These are phyloP conservation scores for Asterochloris sp. DNA, from an alignment of 139 green algal species.

Conservation along the genomic window DNA sequence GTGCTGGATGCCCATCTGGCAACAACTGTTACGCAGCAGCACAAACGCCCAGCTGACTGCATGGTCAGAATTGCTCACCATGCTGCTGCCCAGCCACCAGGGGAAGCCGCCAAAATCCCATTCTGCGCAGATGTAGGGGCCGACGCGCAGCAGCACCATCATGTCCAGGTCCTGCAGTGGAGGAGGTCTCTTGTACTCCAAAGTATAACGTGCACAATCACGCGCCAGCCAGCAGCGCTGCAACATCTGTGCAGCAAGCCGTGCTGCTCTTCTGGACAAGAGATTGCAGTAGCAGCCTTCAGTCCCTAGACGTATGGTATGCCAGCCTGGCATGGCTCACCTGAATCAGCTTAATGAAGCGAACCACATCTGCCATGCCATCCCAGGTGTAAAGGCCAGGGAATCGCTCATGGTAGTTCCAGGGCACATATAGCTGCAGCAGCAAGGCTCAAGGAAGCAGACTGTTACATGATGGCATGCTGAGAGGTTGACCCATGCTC, in stretches of 20 bases:
- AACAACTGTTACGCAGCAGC: not conserved
- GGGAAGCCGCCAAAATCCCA: constrained; percentile 63
- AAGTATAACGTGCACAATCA: too few relatives aligned
- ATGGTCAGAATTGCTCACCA: not conserved
- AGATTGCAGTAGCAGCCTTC: not conserved
- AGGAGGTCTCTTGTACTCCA: not conserved
- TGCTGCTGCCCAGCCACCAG: constrained; percentile 42
- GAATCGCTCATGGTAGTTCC: constrained; percentile 57
- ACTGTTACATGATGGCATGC: not conserved
- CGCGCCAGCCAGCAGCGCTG: too few relatives aligned
- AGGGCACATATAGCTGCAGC: constrained; percentile 49
- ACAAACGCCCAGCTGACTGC: not conserved
- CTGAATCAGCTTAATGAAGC: constrained; percentile 31
- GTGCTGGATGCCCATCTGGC: not conserved
- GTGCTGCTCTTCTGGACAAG: too few relatives aligned
- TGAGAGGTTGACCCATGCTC: not conserved
- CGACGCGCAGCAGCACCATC: constrained; percentile 49
- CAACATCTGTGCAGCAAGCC: too few relatives aligned
- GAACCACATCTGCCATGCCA: constrained; percentile 29
- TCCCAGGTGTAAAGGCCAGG: constrained; percentile 33
- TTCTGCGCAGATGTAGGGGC: constrained; percentile 56
- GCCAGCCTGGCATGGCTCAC: too few relatives aligned
- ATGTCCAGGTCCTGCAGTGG: constrained; percentile 28
- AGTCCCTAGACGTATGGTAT: too few relatives aligned
- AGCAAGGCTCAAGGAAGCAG: not conserved